phyloP scores from a whole-genome alignment of 805 yeast genomes.

The Metschnikowia peoriensis region DNA sequence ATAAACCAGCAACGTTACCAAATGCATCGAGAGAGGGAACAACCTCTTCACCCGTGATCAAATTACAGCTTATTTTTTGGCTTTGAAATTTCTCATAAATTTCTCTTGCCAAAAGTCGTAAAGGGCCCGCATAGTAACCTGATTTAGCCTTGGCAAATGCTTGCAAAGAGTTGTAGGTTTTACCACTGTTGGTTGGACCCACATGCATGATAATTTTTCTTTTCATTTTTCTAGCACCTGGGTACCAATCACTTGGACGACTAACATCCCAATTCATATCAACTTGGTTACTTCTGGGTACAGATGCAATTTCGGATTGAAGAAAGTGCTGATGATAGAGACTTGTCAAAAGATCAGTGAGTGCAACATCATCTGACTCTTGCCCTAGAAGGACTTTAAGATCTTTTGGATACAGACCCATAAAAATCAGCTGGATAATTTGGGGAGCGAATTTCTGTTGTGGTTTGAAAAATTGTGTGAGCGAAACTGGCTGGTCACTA shows the following conservation, averaged over 20 bases:
- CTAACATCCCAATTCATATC: constrained; percentile 17
- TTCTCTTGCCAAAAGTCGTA: constrained; percentile 87
- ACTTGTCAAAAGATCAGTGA: constrained; percentile 5
- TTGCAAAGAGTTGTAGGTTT: constrained; percentile 80
- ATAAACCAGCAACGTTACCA: constrained; percentile 72
- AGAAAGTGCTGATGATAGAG: constrained; percentile 11
- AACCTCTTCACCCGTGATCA: constrained; percentile 95
- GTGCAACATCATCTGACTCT: constrained; percentile 9
- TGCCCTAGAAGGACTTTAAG: constrained; percentile 19
- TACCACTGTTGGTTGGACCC: constrained; percentile 97
- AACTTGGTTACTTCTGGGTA: constrained; percentile 3
- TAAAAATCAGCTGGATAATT: constrained; percentile 21
- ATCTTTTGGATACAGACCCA: constrained; percentile 20
- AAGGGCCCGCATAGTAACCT: constrained; percentile 94
- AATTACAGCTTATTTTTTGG: constrained; percentile 70
- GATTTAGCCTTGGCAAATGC: constrained; percentile 59
- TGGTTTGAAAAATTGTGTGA: constrained; percentile 9
- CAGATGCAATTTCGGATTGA: constrained; percentile 2
- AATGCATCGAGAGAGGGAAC: constrained; percentile 62
- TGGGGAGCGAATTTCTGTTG: constrained; percentile 11
- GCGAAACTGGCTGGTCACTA: neutral
- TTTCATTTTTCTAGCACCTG: constrained; percentile 75
- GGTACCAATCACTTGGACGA: constrained; percentile 64
- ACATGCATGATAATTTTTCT: constrained; percentile 87
- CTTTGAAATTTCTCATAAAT: constrained; percentile 76